Percentiles rank a stretch among this genome's conserved stretches.
Conservation (phyloP, 2,329 filamentous ascomycete species). For the Hypoxylon sp. region DNA sequence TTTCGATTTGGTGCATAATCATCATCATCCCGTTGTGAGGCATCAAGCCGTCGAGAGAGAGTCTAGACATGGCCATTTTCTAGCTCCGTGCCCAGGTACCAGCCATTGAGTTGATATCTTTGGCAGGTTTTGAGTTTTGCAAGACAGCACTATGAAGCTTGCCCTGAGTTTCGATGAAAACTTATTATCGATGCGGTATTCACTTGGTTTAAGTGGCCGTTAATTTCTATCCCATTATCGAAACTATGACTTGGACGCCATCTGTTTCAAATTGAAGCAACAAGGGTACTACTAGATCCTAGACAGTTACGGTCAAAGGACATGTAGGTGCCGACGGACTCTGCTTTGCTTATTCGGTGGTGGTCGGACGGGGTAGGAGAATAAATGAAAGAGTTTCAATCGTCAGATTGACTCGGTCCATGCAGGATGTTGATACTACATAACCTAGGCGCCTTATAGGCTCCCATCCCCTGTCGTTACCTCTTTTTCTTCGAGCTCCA, state of each 20-base stretch:
- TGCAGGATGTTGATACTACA: not conserved
- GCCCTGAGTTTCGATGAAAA: conserved; percentile 15
- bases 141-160: conserved; percentile 7
- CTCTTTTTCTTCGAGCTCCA: no score
- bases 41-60: conserved; percentile 26
- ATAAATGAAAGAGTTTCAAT: conserved; percentile 11
- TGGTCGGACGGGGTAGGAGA: conserved; percentile 7
- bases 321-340: conserved; percentile 10
- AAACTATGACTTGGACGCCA: conserved; percentile 24
- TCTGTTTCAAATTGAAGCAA: conserved; percentile 25
- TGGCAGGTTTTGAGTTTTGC: conserved; percentile 10
- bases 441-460: no score
- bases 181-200: not conserved
- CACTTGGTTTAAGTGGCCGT: not conserved
- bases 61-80: conserved; percentile 21
- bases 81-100: conserved; percentile 22
- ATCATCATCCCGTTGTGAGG: conserved; percentile 20
- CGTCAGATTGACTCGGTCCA: conserved; percentile 14
- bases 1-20: conserved; percentile 31
- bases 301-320: conserved; percentile 9
- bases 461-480: not conserved
- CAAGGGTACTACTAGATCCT: conserved; percentile 22
- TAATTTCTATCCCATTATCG: conserved; percentile 8
- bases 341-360: conserved; percentile 15
- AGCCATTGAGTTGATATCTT: not conserved